Evolutionary conservation across 2,329 filamentous ascomycete species (phyloP).

Genomic region (Calonectria hongkongensis): DNA sequence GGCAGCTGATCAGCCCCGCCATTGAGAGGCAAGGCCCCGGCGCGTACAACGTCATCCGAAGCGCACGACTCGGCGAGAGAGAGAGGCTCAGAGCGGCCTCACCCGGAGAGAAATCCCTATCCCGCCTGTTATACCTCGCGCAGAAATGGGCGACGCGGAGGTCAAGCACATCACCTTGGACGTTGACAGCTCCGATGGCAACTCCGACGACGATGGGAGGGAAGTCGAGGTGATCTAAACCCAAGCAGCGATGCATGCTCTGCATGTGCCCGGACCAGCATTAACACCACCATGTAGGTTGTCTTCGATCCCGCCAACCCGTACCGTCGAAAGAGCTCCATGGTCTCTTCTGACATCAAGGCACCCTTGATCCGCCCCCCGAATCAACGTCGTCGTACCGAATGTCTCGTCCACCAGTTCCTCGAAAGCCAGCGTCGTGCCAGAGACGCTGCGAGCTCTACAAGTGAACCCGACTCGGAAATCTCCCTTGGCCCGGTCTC

Average conservation of each 20-base stretch:
- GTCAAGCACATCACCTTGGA: constrained; percentile 57
- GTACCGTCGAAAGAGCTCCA: constrained; percentile 80
- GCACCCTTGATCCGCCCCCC: constrained; percentile 55
- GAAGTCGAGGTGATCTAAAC: constrained; percentile 68
- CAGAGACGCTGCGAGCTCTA: constrained; percentile 53
- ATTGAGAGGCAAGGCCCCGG: constrained; percentile 30
- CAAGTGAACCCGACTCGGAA: constrained; percentile 54
- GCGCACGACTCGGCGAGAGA: constrained; percentile 12
- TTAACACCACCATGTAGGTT: constrained; percentile 64
- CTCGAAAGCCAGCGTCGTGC: constrained; percentile 73
- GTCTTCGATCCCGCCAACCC: constrained; percentile 77
- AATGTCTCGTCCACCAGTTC: constrained; percentile 80
- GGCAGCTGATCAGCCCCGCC: constrained; percentile 37
- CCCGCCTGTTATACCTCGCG: neutral
- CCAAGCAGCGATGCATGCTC: neutral
- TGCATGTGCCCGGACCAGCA: neutral
- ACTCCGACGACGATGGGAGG: constrained; percentile 69
- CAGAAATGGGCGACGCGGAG: constrained; percentile 45
- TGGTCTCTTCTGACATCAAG: constrained; percentile 71
- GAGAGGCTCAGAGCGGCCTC: neutral
- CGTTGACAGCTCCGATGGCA: constrained; percentile 62
- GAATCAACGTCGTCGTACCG: constrained; percentile 62
- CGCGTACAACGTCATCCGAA: constrained; percentile 37
- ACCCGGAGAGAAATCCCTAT: neutral
- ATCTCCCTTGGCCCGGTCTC: constrained; percentile 56